Evolutionary conservation across 192 early-diverging fungal genomes (phyloP).

Genomic region (Blastocladiella britannica): DNA sequence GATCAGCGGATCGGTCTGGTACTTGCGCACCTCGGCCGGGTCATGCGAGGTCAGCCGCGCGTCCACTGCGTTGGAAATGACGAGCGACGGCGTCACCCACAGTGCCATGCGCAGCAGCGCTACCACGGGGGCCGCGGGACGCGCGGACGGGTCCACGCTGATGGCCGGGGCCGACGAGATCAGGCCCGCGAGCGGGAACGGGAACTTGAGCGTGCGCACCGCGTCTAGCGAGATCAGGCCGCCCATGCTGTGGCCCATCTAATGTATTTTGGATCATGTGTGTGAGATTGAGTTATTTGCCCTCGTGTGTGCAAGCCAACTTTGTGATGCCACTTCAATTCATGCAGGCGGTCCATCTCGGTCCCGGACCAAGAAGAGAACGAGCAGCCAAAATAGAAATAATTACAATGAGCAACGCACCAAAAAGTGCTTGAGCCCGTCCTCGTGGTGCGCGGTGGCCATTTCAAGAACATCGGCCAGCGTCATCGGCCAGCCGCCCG

Average conservation of each 20-base stretch:
- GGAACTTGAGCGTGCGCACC: neutral
- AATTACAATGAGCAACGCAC: conserved; percentile 35
- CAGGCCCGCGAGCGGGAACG: conserved; percentile 1
- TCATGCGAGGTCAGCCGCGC: conserved; percentile 19
- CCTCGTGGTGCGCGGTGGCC: conserved; percentile 13
- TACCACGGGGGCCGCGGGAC: conserved; percentile 13
- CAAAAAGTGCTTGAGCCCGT: conserved; percentile 20
- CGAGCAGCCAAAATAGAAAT: no score
- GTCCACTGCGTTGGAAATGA: conserved; percentile 17
- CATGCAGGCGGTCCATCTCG: no score
- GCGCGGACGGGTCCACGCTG: conserved; percentile 5
- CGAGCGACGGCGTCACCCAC: conserved; percentile 19
- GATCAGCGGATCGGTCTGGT: conserved; percentile 30
- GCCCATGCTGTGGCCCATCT: neutral
- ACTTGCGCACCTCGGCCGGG: conserved; percentile 18
- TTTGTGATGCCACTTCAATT: no score
- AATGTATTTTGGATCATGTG: no score
- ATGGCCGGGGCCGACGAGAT: conserved; percentile 17
- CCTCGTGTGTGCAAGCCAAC: no score
- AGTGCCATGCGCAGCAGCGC: conserved; percentile 11
- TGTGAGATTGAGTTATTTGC: no score
- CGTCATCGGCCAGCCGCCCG: conserved; percentile 19
- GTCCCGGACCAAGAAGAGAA: no score
- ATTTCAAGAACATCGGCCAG: conserved; percentile 25
- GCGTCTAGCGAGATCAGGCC: neutral